These are phyloP conservation scores for Cubamyces sp. DNA, from an alignment of 768 basidiomycete species.

Conservation along the genomic window DNA sequence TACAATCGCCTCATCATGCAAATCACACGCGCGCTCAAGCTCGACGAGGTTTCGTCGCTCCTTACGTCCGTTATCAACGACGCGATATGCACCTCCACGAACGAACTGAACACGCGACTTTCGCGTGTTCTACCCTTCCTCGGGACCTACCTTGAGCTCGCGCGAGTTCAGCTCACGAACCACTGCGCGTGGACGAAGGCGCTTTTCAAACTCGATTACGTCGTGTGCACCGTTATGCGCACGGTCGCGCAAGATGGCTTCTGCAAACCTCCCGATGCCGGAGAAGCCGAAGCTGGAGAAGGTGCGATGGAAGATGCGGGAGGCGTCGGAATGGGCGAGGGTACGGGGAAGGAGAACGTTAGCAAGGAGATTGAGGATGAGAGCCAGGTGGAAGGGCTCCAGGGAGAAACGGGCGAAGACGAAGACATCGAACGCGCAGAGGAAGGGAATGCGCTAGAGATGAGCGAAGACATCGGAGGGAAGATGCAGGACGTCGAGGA, in stretches of 20 bases:
- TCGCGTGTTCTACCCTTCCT: slow-evolving; percentile 77
- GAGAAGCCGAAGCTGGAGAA: slow-evolving; percentile 53
- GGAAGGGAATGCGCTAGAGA: slow-evolving; percentile 83
- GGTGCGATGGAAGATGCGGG: slow-evolving; percentile 55
- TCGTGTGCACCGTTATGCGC: slow-evolving; percentile 73
- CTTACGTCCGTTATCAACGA: slow-evolving; percentile 44
- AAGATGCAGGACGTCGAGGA: slow-evolving; percentile 83
- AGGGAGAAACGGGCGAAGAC: slow-evolving; percentile 60
- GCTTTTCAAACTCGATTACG: slow-evolving; percentile 82
- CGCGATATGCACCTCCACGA: slow-evolving; percentile 42
- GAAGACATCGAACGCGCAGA: slow-evolving; percentile 52
- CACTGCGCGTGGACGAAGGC: slow-evolving; percentile 72
- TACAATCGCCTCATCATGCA: slow-evolving; percentile 49
- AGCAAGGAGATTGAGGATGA: slow-evolving; percentile 96
- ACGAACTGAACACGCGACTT: slow-evolving; percentile 40
- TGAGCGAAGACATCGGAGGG: slow-evolving; percentile 89
- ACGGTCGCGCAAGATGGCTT: slow-evolving; percentile 86
- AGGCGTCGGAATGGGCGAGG: slow-evolving; percentile 89
- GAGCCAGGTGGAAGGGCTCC: slow-evolving; percentile 92
- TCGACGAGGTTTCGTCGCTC: slow-evolving; percentile 46
- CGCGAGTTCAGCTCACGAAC: slow-evolving; percentile 56
- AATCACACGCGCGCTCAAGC: slow-evolving; percentile 52
- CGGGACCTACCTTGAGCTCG: slow-evolving; percentile 59
- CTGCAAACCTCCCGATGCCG: slow-evolving; percentile 82
- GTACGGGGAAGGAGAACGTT: slow-evolving; percentile 81